Conservation (phyloP, 352 stramenopile species). For the Phytophthora megakarya region DNA sequence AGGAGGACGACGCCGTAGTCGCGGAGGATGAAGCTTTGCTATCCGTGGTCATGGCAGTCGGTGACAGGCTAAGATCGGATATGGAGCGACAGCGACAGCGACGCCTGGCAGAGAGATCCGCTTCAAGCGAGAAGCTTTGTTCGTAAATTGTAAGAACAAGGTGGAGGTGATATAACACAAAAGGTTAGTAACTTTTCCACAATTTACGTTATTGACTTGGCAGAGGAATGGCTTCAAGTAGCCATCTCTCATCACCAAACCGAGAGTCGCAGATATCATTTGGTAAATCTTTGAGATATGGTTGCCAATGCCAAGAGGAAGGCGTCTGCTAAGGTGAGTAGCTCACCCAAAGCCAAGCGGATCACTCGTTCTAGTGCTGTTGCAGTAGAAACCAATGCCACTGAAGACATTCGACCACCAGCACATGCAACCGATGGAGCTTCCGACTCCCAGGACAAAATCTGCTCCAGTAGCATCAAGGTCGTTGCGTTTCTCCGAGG, state of each 20-base stretch:
- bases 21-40: slow-evolving; percentile 26
- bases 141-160: too few relatives aligned
- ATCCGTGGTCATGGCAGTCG: slow-evolving; percentile 40
- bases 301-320: slow-evolving; percentile 22
- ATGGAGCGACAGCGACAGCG: slow-evolving; percentile 1
- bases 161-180: too few relatives aligned
- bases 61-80: slow-evolving; percentile 11
- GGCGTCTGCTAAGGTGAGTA: not conserved
- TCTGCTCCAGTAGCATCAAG: slow-evolving; percentile 9
- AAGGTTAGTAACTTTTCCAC: too few relatives aligned
- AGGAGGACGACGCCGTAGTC: slow-evolving; percentile 10
- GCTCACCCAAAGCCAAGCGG: slow-evolving; percentile 4
- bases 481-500: slow-evolving; percentile 40
- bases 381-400: not conserved
- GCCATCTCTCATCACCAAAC: not conserved
- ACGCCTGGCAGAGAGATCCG: slow-evolving; percentile 36
- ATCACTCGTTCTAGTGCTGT: slow-evolving; percentile 13
- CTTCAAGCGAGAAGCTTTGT: slow-evolving; percentile 32
- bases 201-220: too few relatives aligned
- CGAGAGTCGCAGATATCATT: not conserved
- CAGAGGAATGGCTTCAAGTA: slow-evolving; percentile 11
- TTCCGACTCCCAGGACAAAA: not conserved
- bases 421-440: slow-evolving; percentile 1
- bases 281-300: too few relatives aligned
- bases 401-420: not conserved